Evolutionary conservation across 768 basidiomycete species (phyloP).

Genomic region (Boletus vinaceobasis): DNA sequence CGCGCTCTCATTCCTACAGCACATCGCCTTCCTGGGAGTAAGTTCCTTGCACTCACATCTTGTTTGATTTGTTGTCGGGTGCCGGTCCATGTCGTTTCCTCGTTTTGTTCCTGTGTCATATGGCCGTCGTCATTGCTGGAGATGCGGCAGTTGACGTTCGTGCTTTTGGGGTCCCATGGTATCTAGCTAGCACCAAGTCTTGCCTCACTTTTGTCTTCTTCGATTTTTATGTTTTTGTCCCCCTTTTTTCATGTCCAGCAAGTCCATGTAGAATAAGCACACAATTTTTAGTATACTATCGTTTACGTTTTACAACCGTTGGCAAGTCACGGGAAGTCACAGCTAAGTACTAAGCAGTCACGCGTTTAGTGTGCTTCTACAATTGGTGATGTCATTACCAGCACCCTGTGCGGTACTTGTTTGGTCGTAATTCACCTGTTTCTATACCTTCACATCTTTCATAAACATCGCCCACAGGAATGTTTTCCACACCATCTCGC

Average conservation of each 20-base stretch:
- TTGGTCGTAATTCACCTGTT: neutral
- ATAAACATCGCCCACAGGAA: neutral
- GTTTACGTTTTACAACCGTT: no score
- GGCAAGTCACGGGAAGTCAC: no score
- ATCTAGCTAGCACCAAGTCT: slow-evolving; percentile 24
- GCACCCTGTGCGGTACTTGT: no score
- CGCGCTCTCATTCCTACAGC: slow-evolving; percentile 42
- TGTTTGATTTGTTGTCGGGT: slow-evolving; percentile 12
- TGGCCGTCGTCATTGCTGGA: slow-evolving; percentile 7
- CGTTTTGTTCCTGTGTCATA: slow-evolving; percentile 1
- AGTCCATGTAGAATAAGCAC: slow-evolving; percentile 36
- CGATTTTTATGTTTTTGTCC: slow-evolving; percentile 7
- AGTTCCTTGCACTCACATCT: slow-evolving; percentile 7
- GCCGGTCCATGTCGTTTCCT: slow-evolving; percentile 9
- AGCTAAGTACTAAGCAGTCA: no score
- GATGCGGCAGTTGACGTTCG: slow-evolving; percentile 1
- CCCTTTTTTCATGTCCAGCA: slow-evolving; percentile 24
- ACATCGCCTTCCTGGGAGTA: slow-evolving; percentile 54
- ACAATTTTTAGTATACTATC: slow-evolving; percentile 21
- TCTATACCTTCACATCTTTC: neutral
- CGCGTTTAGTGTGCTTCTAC: no score
- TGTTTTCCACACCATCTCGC: slow-evolving; percentile 16
- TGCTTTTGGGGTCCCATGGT: slow-evolving; percentile 11
- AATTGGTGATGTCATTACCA: neutral
- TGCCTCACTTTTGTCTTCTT: slow-evolving; percentile 15